These are phyloP conservation scores for Sarocladiaceae sp. DNA, from an alignment of 2,329 filamentous ascomycete genomes.

Conservation along the genomic window DNA sequence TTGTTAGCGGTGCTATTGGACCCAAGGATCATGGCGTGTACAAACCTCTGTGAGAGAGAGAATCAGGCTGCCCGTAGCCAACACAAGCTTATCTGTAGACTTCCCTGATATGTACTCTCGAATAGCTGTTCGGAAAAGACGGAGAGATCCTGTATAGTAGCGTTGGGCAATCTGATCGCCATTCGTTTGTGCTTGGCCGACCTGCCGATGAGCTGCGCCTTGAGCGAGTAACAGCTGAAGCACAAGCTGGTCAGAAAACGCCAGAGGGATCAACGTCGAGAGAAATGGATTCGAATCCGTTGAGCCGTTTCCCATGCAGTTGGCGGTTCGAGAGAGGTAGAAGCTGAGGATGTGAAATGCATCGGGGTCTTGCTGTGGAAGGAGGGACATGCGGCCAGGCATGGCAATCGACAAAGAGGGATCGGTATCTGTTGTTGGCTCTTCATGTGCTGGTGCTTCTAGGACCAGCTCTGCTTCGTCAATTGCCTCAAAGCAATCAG, in stretches of 20 bases:
- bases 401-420: background rate
- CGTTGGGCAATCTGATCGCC: constrained; percentile 13
- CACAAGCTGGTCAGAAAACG: constrained; percentile 30
- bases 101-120: constrained; percentile 15
- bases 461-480: background rate
- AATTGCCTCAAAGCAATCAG: background rate
- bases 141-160: constrained; percentile 19
- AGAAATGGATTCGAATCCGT: constrained; percentile 32
- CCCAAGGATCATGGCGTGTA: background rate
- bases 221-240: constrained; percentile 33
- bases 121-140: constrained; percentile 18
- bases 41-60: constrained; percentile 37
- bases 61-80: constrained; percentile 30
- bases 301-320: constrained; percentile 35
- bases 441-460: background rate
- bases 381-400: background rate
- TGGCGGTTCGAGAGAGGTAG: constrained; percentile 30
- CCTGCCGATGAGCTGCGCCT: constrained; percentile 21
- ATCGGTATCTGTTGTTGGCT: background rate
- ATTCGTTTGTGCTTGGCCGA: constrained; percentile 10
- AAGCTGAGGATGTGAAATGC: constrained; percentile 31
- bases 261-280: constrained; percentile 31
- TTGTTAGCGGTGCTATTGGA: background rate
- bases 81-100: constrained; percentile 20
- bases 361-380: constrained; percentile 1